Base-by-base conservation (phyloP, 192 early-diverging fungal species). In the Backusella luteola region DNA sequence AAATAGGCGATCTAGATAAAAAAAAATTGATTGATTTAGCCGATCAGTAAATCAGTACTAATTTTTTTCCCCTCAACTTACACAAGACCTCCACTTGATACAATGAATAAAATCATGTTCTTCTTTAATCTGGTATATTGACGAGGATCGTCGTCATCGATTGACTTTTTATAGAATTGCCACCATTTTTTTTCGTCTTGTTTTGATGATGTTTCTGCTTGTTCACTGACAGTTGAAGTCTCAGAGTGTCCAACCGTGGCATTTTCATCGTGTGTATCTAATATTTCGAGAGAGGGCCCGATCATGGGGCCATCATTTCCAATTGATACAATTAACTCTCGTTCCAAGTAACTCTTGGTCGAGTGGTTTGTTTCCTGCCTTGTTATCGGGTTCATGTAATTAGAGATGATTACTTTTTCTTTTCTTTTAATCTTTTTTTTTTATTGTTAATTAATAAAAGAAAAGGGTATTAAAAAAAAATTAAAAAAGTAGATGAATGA, bases 1-100 rank as follows among this genome's bases (percentile, higher is more conserved):
- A 73, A 52, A 78, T 69, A 29, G 77, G 71, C 2, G 77, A 78
- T 11, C 77, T 78, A 74, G 15, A 2, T n/a, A 32, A 32, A 32
- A 32, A 32, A 32, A 32, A 32, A 32, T 32, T 32, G 29, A 52
- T 7, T 17, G 46, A 49, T 49, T 49, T 17, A 52, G 7, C 17
- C n/a, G 49, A 52, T 52, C 49, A 52, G n/a, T n/a, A 52, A 52
- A 52, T 52, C 15, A 39, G 5, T 44, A 44, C 14, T 15, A 44
- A 1, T 39, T 39, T 39, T 39, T 12, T n/a, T n/a, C n/a, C n/a
- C 11, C 2, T 1, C 38, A 39, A 42, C 41, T 75, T 75, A 75
- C 74, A 44, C 39, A 44, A 42, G 12, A 32, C 74, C 74, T 19
- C 36, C 73, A 6, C 42, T 34, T 8, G 73, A 42, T n/a, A 75